Evolutionary conservation across 2,329 filamentous ascomycete genomes (phyloP).

Genomic region (Ascochyta fabae): DNA sequence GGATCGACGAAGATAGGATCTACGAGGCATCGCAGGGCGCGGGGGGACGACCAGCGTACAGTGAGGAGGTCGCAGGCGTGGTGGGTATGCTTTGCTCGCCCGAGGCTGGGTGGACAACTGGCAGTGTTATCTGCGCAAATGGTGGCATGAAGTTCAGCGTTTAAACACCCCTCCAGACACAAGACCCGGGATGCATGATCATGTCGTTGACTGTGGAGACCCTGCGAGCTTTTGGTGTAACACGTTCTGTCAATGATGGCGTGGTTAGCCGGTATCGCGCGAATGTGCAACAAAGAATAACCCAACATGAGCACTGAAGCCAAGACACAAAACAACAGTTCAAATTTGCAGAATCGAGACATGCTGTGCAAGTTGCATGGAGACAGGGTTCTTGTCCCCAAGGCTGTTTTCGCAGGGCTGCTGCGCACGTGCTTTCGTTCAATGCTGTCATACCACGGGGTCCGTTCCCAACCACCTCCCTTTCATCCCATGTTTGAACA

Average conservation of each 20-base stretch:
- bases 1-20: constrained; percentile 67
- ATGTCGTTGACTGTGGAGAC: not conserved
- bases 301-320: not conserved
- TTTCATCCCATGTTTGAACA: not conserved
- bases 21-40: constrained; percentile 49
- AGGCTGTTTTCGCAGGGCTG: not conserved
- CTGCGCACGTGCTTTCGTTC: constrained; percentile 4
- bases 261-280: not conserved
- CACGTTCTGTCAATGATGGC: not conserved
- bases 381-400: not conserved
- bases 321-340: not conserved
- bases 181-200: not conserved
- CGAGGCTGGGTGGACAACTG: constrained; percentile 79
- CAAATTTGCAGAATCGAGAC: not conserved
- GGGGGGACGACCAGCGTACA: constrained; percentile 66
- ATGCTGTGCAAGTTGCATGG: not conserved
- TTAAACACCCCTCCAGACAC: constrained; percentile 10
- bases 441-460: constrained; percentile 4
- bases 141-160: constrained; percentile 67
- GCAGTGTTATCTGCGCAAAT: constrained; percentile 80
- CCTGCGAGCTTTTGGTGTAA: not conserved
- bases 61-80: constrained; percentile 74
- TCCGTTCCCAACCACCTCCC: constrained; percentile 12
- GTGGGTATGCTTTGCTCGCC: constrained; percentile 76
- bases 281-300: not conserved